Conservation (phyloP, 305 asterid genomes). For the Fraxinus greggii region DNA sequence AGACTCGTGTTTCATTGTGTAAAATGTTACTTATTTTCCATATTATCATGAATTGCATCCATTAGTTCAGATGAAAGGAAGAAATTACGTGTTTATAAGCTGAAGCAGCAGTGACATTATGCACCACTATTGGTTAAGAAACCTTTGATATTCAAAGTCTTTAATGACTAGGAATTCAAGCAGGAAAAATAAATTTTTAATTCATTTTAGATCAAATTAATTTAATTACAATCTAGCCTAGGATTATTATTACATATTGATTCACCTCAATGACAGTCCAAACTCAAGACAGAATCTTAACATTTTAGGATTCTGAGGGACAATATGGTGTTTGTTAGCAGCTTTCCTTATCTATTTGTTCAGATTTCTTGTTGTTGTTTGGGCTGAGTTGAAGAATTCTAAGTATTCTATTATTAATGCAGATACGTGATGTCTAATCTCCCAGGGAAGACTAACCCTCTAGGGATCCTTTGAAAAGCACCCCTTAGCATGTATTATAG, state of each 20-base stretch:
- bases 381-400: background rate
- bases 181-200: background rate
- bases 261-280: background rate
- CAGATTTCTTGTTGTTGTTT: background rate
- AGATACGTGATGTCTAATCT: slow-evolving; percentile 75
- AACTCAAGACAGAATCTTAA: background rate
- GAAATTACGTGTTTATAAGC: background rate
- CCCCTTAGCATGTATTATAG: slow-evolving; percentile 66
- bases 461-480: slow-evolving; percentile 50
- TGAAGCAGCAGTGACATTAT: background rate
- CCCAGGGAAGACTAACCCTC: slow-evolving; percentile 61
- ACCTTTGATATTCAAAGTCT: background rate
- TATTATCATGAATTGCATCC: background rate
- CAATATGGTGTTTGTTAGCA: background rate
- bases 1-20: background rate
- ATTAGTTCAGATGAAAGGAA: background rate
- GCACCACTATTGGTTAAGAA: background rate
- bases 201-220: background rate
- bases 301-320: background rate
- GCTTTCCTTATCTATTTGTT: background rate
- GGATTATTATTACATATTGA: background rate
- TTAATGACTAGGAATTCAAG: background rate
- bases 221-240: background rate
- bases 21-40: background rate
- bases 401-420: slow-evolving; percentile 28